A percentile compares a stretch with the other conserved stretches of the same genome.
phyloP scores from a whole-genome alignment of 345 rosid genomes.

The Corchorus capsularis region DNA sequence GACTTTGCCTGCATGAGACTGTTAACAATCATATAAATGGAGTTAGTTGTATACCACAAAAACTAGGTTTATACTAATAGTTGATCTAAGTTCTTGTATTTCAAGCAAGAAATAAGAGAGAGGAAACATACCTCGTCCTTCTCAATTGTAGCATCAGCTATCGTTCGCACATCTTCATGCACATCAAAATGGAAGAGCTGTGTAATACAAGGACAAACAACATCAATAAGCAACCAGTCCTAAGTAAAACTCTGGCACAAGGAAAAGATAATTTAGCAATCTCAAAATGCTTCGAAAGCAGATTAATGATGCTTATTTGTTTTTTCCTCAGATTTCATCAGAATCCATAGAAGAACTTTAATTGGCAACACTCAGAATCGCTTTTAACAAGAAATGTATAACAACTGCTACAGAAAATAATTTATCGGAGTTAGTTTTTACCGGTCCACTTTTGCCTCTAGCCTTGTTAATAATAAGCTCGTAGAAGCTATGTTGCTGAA shows the following conservation, averaged over 20 bases:
- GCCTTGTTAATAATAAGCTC: slow-evolving; percentile 96
- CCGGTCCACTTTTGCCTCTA: slow-evolving; percentile 99
- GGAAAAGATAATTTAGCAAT: slow-evolving; percentile 11
- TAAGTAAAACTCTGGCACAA: not conserved
- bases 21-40: slow-evolving; percentile 11
- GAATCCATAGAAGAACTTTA: not conserved
- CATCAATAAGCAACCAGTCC: not conserved
- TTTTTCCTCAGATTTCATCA: slow-evolving; percentile 6
- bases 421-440: slow-evolving; percentile 31
- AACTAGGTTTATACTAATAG: not conserved
- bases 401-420: not conserved
- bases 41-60: not conserved
- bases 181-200: slow-evolving; percentile 99
- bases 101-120: not conserved
- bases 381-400: not conserved
- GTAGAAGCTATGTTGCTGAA: slow-evolving; percentile 99
- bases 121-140: slow-evolving; percentile 77
- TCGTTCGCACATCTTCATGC: slow-evolving; percentile 95
- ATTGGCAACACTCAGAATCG: not conserved
- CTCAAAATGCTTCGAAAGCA: slow-evolving; percentile 6
- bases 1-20: slow-evolving; percentile 99
- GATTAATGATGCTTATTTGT: not conserved
- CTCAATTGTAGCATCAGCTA: slow-evolving; percentile 96
- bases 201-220: not conserved
- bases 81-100: not conserved